These are phyloP conservation scores for Puccinia polysora DNA, from an alignment of 1,284 basidiomycete species.

Conservation along the genomic window DNA sequence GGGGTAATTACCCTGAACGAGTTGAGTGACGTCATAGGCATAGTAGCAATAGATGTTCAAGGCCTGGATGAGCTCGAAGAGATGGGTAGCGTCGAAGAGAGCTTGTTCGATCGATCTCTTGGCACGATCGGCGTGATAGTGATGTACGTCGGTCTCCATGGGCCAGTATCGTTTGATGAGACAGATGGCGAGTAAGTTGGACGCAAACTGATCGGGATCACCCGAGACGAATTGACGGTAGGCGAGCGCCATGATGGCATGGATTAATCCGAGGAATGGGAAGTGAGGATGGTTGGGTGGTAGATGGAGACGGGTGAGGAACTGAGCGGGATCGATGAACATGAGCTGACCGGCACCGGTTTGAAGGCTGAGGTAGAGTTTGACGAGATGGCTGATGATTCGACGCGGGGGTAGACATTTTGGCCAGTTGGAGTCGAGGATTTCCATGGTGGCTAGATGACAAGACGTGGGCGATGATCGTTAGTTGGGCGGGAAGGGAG, in stretches of 20 bases:
- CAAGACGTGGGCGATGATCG: too few relatives aligned
- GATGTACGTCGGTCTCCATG: neutral
- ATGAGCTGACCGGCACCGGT: conserved; percentile 29
- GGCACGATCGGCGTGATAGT: conserved; percentile 30
- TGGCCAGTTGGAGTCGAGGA: conserved; percentile 25
- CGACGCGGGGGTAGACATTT: conserved; percentile 22
- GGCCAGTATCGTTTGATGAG: conserved; percentile 36
- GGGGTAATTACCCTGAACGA: conserved; percentile 30
- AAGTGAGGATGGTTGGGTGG: conserved; percentile 24
- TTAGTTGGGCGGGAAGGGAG: neutral
- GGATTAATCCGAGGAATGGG: conserved; percentile 31
- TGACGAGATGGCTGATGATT: conserved; percentile 28
- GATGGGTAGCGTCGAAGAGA: neutral
- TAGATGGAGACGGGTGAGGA: conserved; percentile 20
- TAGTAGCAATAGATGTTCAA: conserved; percentile 20
- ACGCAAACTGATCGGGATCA: conserved; percentile 14
- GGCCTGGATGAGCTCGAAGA: conserved; percentile 26
- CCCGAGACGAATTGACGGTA: conserved; percentile 8
- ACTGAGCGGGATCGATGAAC: conserved; percentile 23
- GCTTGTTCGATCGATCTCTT: conserved; percentile 23
- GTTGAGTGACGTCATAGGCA: neutral
- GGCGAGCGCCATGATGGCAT: conserved; percentile 37
- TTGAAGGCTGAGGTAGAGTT: conserved; percentile 21
- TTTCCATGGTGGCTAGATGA: neutral
- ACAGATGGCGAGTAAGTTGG: conserved; percentile 3